These are phyloP conservation scores for Penicillium angulare DNA, from an alignment of 495 filamentous ascomycete species.

Conservation along the genomic window DNA sequence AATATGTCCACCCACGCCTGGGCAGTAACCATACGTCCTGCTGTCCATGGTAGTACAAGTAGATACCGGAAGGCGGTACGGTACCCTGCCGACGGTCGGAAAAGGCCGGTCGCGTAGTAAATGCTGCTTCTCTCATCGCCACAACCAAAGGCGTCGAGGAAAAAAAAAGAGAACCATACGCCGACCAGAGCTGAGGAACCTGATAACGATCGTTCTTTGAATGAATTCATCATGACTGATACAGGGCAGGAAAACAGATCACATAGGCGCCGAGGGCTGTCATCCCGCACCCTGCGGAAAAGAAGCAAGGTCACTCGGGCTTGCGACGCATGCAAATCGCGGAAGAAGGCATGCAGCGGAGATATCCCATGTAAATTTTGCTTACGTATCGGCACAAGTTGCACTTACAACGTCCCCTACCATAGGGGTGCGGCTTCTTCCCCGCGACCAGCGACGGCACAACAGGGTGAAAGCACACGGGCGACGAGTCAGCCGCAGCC, in stretches of 20 bases:
- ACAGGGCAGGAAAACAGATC: not conserved
- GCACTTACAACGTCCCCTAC: slow-evolving; percentile 26
- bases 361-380: slow-evolving; percentile 27
- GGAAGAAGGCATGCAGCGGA: slow-evolving; percentile 30
- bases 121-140: too few species aligned
- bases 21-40: too few species aligned
- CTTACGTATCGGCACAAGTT: slow-evolving; percentile 10
- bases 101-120: too few species aligned
- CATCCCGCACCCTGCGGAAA: slow-evolving; percentile 12
- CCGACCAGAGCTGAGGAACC: too few species aligned
- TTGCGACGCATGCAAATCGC: slow-evolving; percentile 25
- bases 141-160: too few species aligned
- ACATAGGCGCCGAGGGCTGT: not conserved
- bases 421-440: slow-evolving; percentile 21
- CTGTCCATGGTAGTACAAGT: too few species aligned
- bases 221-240: not conserved
- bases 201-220: too few species aligned
- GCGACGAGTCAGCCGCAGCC: not conserved
- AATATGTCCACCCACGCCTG: too few species aligned
- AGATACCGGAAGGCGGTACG: too few species aligned
- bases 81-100: too few species aligned
- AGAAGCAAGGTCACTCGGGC: slow-evolving; percentile 26
- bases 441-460: slow-evolving; percentile 15
- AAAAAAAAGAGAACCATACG: too few species aligned
- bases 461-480: not conserved